phyloP scores from a whole-genome alignment of 371 early-diverging fungal species.

The Fennellomyces sp. region DNA sequence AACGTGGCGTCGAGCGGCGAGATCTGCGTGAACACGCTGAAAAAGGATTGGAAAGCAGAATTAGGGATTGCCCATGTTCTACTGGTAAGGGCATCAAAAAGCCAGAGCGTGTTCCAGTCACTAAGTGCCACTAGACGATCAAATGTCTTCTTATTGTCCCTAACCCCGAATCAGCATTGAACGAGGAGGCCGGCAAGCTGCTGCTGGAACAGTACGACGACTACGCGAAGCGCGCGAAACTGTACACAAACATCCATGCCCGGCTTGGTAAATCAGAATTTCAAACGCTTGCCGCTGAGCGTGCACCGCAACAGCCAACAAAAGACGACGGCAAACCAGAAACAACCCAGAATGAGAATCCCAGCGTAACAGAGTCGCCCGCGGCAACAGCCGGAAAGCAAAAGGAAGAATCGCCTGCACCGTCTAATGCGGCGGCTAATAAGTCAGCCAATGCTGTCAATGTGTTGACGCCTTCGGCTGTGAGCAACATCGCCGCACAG shows the following conservation, averaged over 20 bases:
- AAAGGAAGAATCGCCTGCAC: not conserved
- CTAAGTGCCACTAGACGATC: conserved; percentile 59
- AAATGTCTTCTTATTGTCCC: conserved; percentile 92
- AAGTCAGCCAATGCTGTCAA: not conserved
- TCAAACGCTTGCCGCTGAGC: conserved; percentile 13
- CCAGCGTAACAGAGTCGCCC: not conserved
- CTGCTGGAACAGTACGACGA: conserved; percentile 86
- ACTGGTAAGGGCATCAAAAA: conserved; percentile 73
- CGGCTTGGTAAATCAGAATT: conserved; percentile 34
- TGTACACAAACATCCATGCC: conserved; percentile 85
- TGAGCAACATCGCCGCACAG: conserved; percentile 3
- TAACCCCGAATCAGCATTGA: conserved; percentile 92
- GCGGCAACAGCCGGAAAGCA: not conserved
- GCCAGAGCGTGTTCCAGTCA: not conserved
- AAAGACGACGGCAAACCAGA: not conserved
- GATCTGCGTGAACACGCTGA: conserved; percentile 91
- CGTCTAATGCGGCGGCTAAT: not conserved
- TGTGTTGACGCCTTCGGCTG: conserved; percentile 20
- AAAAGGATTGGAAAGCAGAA: conserved; percentile 90
- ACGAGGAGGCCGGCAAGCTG: conserved; percentile 89
- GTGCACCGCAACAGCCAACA: not conserved
- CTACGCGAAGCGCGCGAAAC: conserved; percentile 75
- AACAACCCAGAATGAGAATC: not conserved
- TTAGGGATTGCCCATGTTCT: conserved; percentile 82
- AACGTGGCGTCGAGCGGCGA: conserved; percentile 87